phyloP scores from a whole-genome alignment of 805 yeast species.

The Candida verbasci region DNA sequence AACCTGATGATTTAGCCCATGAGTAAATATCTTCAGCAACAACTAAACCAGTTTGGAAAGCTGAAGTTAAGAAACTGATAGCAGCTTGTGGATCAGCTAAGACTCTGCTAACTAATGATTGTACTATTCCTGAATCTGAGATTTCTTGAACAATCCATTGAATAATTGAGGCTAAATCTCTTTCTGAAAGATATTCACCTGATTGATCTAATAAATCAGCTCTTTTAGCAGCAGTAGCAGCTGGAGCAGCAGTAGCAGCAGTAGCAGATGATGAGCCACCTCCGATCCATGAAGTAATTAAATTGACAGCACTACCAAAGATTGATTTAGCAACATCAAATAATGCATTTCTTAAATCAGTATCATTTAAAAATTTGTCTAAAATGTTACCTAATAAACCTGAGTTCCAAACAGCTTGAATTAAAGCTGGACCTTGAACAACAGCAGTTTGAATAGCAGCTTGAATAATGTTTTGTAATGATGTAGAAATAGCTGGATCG shows the following conservation, averaged over 20 bases:
- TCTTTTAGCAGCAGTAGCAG: slow-evolving; percentile 16
- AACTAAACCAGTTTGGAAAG: slow-evolving; percentile 29
- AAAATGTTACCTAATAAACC: slow-evolving; percentile 34
- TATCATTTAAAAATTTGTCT: slow-evolving; percentile 26
- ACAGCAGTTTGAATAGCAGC: slow-evolving; percentile 28
- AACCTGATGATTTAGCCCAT: slow-evolving; percentile 36
- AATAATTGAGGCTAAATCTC: slow-evolving; percentile 30
- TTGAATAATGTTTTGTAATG: slow-evolving; percentile 24
- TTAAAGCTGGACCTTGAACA: slow-evolving; percentile 37
- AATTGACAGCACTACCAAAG: slow-evolving; percentile 27
- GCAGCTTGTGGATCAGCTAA: slow-evolving; percentile 34
- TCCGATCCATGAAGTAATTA: slow-evolving; percentile 13
- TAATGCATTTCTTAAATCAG: slow-evolving; percentile 29
- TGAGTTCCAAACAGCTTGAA: slow-evolving; percentile 38
- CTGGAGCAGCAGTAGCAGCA: slow-evolving; percentile 9
- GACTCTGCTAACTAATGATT: slow-evolving; percentile 26
- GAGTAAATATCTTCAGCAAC: slow-evolving; percentile 28
- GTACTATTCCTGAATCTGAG: slow-evolving; percentile 31
- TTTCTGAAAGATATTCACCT: slow-evolving; percentile 30
- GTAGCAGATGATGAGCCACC: slow-evolving; percentile 12
- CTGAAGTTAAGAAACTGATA: slow-evolving; percentile 28
- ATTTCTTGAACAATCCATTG: slow-evolving; percentile 24
- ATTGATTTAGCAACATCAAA: slow-evolving; percentile 29
- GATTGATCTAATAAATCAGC: slow-evolving; percentile 9
- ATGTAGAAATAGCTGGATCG: slow-evolving; percentile 23